Evolutionary conservation across 176 grass and related monocot genomes (phyloP).

Genomic region (Hyparrhenia diplandra): DNA sequence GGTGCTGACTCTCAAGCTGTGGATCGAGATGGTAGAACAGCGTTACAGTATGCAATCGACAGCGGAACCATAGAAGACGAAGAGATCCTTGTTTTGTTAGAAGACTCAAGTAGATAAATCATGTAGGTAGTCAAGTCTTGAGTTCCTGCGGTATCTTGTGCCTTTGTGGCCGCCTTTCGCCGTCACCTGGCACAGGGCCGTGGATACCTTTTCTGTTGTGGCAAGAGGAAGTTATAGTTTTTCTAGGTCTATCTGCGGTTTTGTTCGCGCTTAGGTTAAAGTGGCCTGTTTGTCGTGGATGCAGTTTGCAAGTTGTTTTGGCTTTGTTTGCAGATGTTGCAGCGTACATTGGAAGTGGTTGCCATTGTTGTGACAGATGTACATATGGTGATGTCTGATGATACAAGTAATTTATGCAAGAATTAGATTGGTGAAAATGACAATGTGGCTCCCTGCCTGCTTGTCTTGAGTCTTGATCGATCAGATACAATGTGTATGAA

Average conservation of each 20-base stretch:
- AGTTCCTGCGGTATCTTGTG: not conserved
- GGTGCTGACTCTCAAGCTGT: constrained; percentile 63
- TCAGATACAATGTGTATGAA: constrained; percentile 1
- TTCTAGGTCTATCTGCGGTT: constrained; percentile 10
- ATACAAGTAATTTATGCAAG: constrained; percentile 32
- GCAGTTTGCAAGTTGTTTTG: constrained; percentile 17
- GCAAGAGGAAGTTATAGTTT: constrained; percentile 17
- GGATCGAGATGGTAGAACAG: constrained; percentile 66
- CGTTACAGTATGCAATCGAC: constrained; percentile 80
- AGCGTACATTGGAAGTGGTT: constrained; percentile 56
- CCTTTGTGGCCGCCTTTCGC: not conserved
- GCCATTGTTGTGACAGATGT: constrained; percentile 36
- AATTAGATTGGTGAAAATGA: constrained; percentile 23
- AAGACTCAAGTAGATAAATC: constrained; percentile 68
- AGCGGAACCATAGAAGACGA: constrained; percentile 71
- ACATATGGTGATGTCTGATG: constrained; percentile 37
- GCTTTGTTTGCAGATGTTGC: constrained; percentile 52
- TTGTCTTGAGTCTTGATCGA: not conserved
- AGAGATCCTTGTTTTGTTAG: constrained; percentile 85
- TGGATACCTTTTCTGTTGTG: not conserved
- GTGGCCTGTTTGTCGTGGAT: constrained; percentile 36
- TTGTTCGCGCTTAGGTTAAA: constrained; percentile 6
- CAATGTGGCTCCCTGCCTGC: not conserved
- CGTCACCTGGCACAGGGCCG: constrained; percentile 13
- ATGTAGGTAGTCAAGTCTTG: constrained; percentile 21